Evolutionary conservation across 768 basidiomycete species (phyloP).

Genomic region (Filobasidium wieringae): DNA sequence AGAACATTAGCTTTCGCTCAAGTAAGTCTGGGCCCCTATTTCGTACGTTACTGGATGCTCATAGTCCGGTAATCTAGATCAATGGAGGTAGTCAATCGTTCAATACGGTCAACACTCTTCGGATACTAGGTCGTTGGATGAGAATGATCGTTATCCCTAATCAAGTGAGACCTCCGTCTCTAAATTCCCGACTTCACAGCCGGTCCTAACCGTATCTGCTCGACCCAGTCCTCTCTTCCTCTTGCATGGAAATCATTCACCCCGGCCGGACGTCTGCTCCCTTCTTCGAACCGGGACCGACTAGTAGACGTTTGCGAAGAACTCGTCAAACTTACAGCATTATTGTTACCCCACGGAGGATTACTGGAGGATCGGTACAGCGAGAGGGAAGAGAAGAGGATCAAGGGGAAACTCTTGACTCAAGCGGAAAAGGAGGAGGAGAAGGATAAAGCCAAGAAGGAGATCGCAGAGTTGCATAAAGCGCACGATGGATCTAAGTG

Average conservation of each 20-base stretch:
- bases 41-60: background rate
- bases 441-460: constrained; percentile 13
- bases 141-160: constrained; percentile 33
- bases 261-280: constrained; percentile 27
- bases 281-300: constrained; percentile 37
- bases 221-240: constrained; percentile 33
- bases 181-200: background rate
- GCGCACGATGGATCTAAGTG: background rate
- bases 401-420: constrained; percentile 30
- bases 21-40: constrained; percentile 15
- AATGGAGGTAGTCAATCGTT: constrained; percentile 33
- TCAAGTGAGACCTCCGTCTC: constrained; percentile 11
- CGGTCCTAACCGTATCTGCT: background rate
- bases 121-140: constrained; percentile 38
- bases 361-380: constrained; percentile 31
- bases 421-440: constrained; percentile 34
- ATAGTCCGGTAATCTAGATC: constrained; percentile 11
- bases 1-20: constrained; percentile 36
- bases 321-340: constrained; percentile 30
- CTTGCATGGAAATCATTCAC: constrained; percentile 36
- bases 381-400: constrained; percentile 30
- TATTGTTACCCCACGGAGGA: constrained; percentile 26
- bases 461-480: background rate
- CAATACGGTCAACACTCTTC: constrained; percentile 37
- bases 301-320: constrained; percentile 40